Conservation (phyloP, 2,329 filamentous ascomycete genomes). For the Ascochyta rabiei region DNA sequence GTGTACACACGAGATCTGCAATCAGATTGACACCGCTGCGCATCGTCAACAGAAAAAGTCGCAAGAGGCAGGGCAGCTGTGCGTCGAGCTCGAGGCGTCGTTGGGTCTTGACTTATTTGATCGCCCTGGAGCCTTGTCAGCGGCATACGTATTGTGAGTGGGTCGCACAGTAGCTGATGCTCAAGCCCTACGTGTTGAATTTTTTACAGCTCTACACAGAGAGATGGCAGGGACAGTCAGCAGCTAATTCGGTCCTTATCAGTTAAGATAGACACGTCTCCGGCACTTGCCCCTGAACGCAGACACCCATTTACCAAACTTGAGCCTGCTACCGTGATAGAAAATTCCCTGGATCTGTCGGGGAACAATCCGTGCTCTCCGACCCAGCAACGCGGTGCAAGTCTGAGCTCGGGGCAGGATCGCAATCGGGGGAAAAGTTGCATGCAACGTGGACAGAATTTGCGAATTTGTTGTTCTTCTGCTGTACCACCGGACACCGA, state of each 20-base stretch:
- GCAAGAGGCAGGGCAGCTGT: background rate
- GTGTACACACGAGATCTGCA: background rate
- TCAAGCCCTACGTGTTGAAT: too few relatives aligned
- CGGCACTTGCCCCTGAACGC: too few relatives aligned
- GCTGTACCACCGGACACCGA: background rate
- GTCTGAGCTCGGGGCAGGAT: background rate
- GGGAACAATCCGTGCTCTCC: conserved; percentile 12
- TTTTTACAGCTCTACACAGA: too few relatives aligned
- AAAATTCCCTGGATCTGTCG: background rate
- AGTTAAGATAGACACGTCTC: too few relatives aligned
- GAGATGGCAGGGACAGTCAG: too few relatives aligned
- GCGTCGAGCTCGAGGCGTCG: background rate
- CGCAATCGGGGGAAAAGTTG: background rate
- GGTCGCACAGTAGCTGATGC: too few relatives aligned
- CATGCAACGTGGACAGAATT: conserved; percentile 1
- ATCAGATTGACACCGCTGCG: background rate
- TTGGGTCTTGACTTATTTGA: conserved; percentile 6
- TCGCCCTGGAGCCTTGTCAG: conserved; percentile 3
- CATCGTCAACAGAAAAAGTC: conserved; percentile 6
- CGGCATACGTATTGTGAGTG: background rate
- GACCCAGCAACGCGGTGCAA: background rate
- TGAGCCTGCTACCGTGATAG: too few relatives aligned
- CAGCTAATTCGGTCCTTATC: too few relatives aligned
- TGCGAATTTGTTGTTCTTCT: background rate
- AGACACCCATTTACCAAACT: too few relatives aligned